Base-by-base conservation (phyloP, 2,329 filamentous ascomycete species). In the Moelleriella libera region DNA sequence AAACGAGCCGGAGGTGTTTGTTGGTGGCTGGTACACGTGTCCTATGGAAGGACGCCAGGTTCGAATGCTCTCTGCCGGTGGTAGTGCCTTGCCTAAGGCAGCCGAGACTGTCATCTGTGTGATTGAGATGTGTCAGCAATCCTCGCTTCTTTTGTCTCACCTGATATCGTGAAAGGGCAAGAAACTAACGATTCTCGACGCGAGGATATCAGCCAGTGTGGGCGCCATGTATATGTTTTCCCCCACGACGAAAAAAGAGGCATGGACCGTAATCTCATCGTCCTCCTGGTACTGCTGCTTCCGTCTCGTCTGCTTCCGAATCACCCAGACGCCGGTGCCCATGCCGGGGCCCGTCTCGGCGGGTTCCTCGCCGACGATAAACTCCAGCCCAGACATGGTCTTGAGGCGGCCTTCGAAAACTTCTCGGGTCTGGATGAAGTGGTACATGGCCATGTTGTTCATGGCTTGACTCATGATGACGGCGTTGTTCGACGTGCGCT, bases 151-250 rank as follows among this genome's bases (percentile, higher is more conserved):
- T 12, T 12, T 9, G 8, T 12, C 8, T 37, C 12, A 12, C 34
- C 34, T 12, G 8, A 12, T 4, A 5, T 37, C 8, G 12, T 12
- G 34, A n/a, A 29, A 32, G 8, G 2, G 43, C 34, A 39, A 11
- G n/a, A 40, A 41, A 52, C 69, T 43, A 60, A 82, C 78, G 53
- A 82, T 71, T 54, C 78, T 66, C 45, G 74, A 74, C 44, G 71
- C 72, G 10, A 84, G 57, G 7, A 83, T 70, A 55, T 82, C 78
- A 2, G 70, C 72, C 29, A 83, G 55, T 1, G 72, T 74, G 2
- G 80, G 79, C 7, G 80, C 79, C 72, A 79, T 78, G 58, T 82
- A 83, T 4, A 84, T 75, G 47, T 82, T 79, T 53, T 81, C 76
- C 0, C 78, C 79, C 1, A 81, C 71, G 2, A 84, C 70, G 56